Evolutionary conservation across 2,329 filamentous ascomycete species (phyloP).

Genomic region (Boeremia exigua): DNA sequence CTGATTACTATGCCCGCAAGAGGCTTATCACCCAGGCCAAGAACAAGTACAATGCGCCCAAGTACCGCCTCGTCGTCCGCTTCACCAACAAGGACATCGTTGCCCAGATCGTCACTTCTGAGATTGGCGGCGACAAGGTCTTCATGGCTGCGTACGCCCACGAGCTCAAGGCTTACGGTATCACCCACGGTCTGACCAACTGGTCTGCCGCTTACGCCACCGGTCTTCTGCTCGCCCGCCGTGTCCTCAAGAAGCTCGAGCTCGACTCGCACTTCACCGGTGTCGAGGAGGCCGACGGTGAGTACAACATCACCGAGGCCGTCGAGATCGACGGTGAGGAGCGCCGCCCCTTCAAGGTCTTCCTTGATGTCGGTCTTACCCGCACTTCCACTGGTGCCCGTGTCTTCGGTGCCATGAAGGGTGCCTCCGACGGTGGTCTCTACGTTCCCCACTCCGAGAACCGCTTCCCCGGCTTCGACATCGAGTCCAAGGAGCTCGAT

Average conservation of each 20-base stretch:
- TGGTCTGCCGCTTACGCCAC: slow-evolving; percentile 98
- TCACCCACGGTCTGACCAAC: slow-evolving; percentile 99
- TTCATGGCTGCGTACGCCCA: slow-evolving; percentile 72
- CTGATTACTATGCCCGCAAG: slow-evolving; percentile 99
- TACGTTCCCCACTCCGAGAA: slow-evolving; percentile 98
- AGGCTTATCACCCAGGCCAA: slow-evolving; percentile 99
- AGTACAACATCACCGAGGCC: slow-evolving; percentile 95
- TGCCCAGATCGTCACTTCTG: slow-evolving; percentile 94
- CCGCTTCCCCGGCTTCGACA: slow-evolving; percentile 98
- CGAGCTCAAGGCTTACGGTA: slow-evolving; percentile 97
- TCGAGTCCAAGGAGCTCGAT: slow-evolving; percentile 97
- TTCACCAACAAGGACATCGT: slow-evolving; percentile 99
- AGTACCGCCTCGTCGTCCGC: slow-evolving; percentile 99
- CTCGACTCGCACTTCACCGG: slow-evolving; percentile 91
- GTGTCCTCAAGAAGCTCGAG: slow-evolving; percentile 95
- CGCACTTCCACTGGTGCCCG: slow-evolving; percentile 98
- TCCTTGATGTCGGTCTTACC: slow-evolving; percentile 96
- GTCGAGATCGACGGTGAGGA: slow-evolving; percentile 86
- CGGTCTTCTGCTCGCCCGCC: slow-evolving; percentile 95
- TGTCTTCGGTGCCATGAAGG: slow-evolving; percentile 99
- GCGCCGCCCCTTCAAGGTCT: slow-evolving; percentile 98
- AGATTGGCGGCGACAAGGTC: slow-evolving; percentile 98
- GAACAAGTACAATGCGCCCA: slow-evolving; percentile 99
- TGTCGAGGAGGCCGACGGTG: slow-evolving; percentile 96
- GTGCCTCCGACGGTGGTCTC: slow-evolving; percentile 97